A percentile compares a stretch with the other conserved stretches of the same genome.
phyloP scores from a whole-genome alignment of 768 basidiomycete genomes.

The Leccinum rimulosum region DNA sequence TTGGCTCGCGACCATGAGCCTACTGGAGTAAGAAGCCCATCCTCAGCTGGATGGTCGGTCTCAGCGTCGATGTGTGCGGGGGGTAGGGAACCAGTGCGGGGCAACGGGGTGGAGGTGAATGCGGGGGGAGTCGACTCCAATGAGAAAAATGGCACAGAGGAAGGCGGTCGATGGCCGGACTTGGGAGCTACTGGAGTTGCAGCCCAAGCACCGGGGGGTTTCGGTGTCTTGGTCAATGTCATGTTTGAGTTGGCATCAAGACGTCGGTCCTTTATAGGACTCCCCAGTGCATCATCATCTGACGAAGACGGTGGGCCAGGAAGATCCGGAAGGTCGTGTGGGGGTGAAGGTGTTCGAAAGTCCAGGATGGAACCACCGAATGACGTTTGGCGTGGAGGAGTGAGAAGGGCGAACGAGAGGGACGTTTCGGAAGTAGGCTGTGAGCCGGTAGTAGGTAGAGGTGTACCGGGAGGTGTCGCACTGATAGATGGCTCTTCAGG shows the following conservation, averaged over 20 bases:
- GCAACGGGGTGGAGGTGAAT: conserved; percentile 26
- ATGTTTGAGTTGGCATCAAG: conserved; percentile 20
- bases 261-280: conserved; percentile 20
- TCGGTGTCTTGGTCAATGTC: conserved; percentile 43
- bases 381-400: conserved; percentile 47
- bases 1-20: conserved; percentile 48
- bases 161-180: conserved; percentile 11
- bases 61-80: conserved; percentile 17
- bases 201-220: conserved; percentile 46
- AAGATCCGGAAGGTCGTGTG: conserved; percentile 59
- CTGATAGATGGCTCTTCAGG: conserved; percentile 10
- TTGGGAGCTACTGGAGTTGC: conserved; percentile 36
- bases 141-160: conserved; percentile 17
- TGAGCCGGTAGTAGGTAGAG: conserved; percentile 11
- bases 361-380: conserved; percentile 43
- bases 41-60: conserved; percentile 16
- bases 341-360: conserved; percentile 64
- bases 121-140: conserved; percentile 27
- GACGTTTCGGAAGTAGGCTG: conserved; percentile 8
- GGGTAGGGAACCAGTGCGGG: conserved; percentile 14
- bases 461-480: conserved; percentile 27
- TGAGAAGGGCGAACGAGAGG: conserved; percentile 34
- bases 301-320: conserved; percentile 61
- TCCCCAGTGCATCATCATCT: conserved; percentile 43
- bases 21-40: conserved; percentile 42